Evolutionary conservation across 768 basidiomycete genomes (phyloP), one percentile per base, ranked within the genome.

Genomic region (Xerocomellus amylosporus): DNA sequence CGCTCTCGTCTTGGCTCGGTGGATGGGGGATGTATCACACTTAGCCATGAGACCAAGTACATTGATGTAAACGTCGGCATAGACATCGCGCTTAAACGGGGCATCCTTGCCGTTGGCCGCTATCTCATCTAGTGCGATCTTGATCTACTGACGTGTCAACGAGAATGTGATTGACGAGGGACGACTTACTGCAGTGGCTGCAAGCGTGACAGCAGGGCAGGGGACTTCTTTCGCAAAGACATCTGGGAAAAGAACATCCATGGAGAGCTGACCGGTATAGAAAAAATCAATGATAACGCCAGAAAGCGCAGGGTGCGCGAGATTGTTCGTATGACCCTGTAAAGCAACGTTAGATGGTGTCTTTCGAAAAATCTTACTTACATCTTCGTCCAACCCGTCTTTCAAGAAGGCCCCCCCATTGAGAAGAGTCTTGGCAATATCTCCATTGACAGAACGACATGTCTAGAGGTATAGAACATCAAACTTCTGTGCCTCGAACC

Each of bases 271-370:
- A 26, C 55, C 41, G 1, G 43, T 54, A 14, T 60, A 56, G 12
- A 57, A 57, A 30, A 45, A 57, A 15, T 59, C 46, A 14, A 59
- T 12, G 5, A 59, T 14, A 44, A 59, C 45, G 4, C 55, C 44
- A 3, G 30, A 9, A 17, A 56, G 52, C 5, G 24, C 51, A 2
- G 34, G 55, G 10, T 56, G 52, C 2, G 49, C 40, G 2, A 59
- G 41, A 24, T 56, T 59, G 38, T 59, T 59, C 1, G 20, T 45
- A 24, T 46, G 49, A 5, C 55, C 58, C 54, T 56, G 39, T 4
- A 10, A 33, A 8, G 19, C 19, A 30, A 30, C 28, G 8, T 30
- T 9, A 30, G 28, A 6, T 30, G 8, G 28, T 30, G 8, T 8
- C 8, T 30, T 30, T 30, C 28, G 8, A 30, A 7, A 8, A 30